Evolutionary conservation across 441 rosid genomes (phyloP).

Genomic region (Omphalea diandra): DNA sequence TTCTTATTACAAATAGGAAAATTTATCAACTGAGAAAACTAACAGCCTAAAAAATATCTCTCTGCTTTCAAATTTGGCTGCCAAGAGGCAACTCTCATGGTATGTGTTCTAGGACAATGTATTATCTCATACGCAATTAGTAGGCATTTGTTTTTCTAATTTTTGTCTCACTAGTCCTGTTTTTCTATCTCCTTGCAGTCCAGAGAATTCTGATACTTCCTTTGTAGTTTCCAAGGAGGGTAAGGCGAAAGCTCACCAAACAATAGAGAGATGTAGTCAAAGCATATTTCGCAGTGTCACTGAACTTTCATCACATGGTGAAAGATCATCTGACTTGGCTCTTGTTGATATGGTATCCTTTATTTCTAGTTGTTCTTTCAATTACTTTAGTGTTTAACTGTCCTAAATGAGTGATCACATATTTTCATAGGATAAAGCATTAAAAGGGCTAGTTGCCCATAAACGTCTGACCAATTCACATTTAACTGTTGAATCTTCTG

Average conservation of each 20-base stretch:
- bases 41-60: conserved; percentile 47
- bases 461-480: conserved; percentile 28
- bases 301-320: conserved; percentile 75
- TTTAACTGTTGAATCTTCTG: conserved; percentile 39
- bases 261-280: conserved; percentile 57
- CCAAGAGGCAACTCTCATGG: conserved; percentile 56
- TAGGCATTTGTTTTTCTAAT: conserved; percentile 15
- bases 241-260: conserved; percentile 36
- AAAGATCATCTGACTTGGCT: conserved; percentile 41
- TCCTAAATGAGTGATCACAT: conserved; percentile 18
- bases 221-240: conserved; percentile 40
- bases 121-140: conserved; percentile 8
- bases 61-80: conserved; percentile 52
- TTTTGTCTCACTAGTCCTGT: conserved; percentile 22
- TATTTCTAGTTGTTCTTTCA: conserved; percentile 15
- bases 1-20: conserved; percentile 48
- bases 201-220: conserved; percentile 38
- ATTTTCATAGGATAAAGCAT: conserved; percentile 65
- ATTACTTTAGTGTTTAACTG: conserved; percentile 8
- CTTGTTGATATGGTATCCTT: conserved; percentile 76
- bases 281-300: conserved; percentile 74
- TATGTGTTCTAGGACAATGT: conserved; percentile 29
- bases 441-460: conserved; percentile 74
- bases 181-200: conserved; percentile 41
- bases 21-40: conserved; percentile 40